Percentiles rank a stretch among this genome's conserved stretches.
phyloP scores from a whole-genome alignment of 208 protist genomes.

The Leishmania martiniquensis region DNA sequence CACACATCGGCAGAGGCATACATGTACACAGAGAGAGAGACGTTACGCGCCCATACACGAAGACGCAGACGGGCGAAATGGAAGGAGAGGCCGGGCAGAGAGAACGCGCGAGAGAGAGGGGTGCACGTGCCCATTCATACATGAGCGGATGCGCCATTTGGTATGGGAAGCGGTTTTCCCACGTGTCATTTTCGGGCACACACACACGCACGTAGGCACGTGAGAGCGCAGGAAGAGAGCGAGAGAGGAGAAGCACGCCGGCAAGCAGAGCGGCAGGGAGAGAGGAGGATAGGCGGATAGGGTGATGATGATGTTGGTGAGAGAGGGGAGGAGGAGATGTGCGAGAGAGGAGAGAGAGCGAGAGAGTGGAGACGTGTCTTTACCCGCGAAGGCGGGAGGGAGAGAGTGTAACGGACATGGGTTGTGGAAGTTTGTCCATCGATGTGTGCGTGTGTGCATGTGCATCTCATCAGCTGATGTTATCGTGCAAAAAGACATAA shows the following conservation, averaged over 20 bases:
- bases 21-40: constrained; percentile 5
- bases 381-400: constrained; percentile 4
- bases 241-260: no score
- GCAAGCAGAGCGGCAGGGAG: no score
- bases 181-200: background rate
- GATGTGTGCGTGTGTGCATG: background rate
- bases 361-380: background rate
- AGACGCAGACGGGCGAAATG: background rate
- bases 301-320: background rate
- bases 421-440: no score
- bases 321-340: background rate
- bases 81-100: constrained; percentile 3
- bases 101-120: no score
- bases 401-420: background rate
- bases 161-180: background rate
- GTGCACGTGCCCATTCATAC: no score
- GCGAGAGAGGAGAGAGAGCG: constrained; percentile 16
- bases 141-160: no score
- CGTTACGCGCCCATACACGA: no score
- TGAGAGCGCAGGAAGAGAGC: background rate
- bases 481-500: constrained; percentile 2
- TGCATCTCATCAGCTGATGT: constrained; percentile 5
- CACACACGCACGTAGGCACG: background rate
- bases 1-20: background rate
- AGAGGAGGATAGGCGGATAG: background rate